A percentile compares a stretch with the other conserved stretches of the same genome.
Conservation (phyloP, 768 basidiomycete species). For the Plicaturopsis crispa region DNA sequence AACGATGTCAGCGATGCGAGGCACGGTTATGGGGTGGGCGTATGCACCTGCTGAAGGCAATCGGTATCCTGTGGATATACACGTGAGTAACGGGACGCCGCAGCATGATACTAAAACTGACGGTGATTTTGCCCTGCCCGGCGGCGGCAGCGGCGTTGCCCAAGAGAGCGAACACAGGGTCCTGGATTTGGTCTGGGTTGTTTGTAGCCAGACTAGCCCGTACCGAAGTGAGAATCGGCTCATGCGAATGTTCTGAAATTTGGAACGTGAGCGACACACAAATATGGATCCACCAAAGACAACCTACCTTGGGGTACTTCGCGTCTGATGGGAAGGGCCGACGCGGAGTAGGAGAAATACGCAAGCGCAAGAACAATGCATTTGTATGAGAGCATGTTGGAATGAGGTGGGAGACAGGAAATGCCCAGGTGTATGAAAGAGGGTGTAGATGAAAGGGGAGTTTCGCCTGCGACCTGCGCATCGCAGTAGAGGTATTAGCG, state of each 20-base stretch:
- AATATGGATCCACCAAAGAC: background rate
- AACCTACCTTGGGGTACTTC: slow-evolving; percentile 60
- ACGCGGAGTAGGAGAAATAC: slow-evolving; percentile 22
- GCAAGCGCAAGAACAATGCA: slow-evolving; percentile 26
- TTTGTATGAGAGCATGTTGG: slow-evolving; percentile 30
- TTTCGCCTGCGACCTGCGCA: no score
- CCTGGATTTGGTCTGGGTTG: slow-evolving; percentile 53
- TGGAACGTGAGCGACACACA: no score
- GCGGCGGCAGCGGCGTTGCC: slow-evolving; percentile 55
- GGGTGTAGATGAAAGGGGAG: no score
- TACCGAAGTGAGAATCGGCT: slow-evolving; percentile 46
- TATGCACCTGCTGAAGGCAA: slow-evolving; percentile 62
- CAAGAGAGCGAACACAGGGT: slow-evolving; percentile 57
- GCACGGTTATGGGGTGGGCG: no score
- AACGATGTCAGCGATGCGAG: no score
- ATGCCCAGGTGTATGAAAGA: slow-evolving; percentile 17
- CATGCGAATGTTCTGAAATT: slow-evolving; percentile 55
- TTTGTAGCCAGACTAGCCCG: slow-evolving; percentile 38
- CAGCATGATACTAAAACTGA: no score
- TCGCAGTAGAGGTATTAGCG: no score
- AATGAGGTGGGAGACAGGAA: slow-evolving; percentile 10
- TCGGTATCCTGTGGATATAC: slow-evolving; percentile 36
- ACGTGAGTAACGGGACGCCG: no score
- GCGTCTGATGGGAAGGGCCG: slow-evolving; percentile 41
- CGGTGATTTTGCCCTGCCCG: slow-evolving; percentile 48